Percentiles rank a stretch among this genome's conserved stretches.
Evolutionary conservation across 2,329 filamentous ascomycete genomes (phyloP).

Genomic region (Aspergillus pseudoterreus): DNA sequence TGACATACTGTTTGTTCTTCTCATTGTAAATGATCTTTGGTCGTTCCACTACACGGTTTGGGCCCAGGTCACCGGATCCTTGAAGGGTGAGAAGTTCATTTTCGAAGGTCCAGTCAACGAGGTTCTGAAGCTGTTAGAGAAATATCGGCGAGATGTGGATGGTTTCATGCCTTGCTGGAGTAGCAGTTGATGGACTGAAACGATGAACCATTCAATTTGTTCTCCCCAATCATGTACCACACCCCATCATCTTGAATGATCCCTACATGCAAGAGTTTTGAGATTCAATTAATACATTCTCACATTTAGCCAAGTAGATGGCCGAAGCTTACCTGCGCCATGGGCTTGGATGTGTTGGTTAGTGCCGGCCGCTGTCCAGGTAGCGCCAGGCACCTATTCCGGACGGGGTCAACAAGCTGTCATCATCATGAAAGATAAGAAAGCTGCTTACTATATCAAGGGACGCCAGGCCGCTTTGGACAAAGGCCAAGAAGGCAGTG

Average conservation of each 20-base stretch:
- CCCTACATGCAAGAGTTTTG: background rate
- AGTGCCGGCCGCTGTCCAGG: constrained; percentile 44
- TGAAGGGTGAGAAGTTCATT: constrained; percentile 56
- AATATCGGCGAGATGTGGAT: background rate
- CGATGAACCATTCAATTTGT: constrained; percentile 59
- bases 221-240: constrained; percentile 68
- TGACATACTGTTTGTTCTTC: constrained; percentile 60
- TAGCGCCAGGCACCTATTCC: constrained; percentile 39
- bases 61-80: constrained; percentile 55
- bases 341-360: constrained; percentile 63
- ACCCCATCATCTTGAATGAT: constrained; percentile 55
- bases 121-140: constrained; percentile 32
- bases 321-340: constrained; percentile 48
- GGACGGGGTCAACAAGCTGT: too few species aligned
- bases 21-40: constrained; percentile 68
- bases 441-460: too few species aligned
- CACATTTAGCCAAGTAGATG: background rate
- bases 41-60: constrained; percentile 60
- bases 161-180: constrained; percentile 44
- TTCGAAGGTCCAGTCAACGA: constrained; percentile 62
- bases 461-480: too few species aligned
- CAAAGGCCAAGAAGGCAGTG: too few species aligned
- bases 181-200: constrained; percentile 69
- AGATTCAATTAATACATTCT: too few species aligned
- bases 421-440: too few species aligned